Percentiles rank a stretch among this genome's conserved stretches.
phyloP scores from a whole-genome alignment of 768 basidiomycete genomes.

The Russula emetica region DNA sequence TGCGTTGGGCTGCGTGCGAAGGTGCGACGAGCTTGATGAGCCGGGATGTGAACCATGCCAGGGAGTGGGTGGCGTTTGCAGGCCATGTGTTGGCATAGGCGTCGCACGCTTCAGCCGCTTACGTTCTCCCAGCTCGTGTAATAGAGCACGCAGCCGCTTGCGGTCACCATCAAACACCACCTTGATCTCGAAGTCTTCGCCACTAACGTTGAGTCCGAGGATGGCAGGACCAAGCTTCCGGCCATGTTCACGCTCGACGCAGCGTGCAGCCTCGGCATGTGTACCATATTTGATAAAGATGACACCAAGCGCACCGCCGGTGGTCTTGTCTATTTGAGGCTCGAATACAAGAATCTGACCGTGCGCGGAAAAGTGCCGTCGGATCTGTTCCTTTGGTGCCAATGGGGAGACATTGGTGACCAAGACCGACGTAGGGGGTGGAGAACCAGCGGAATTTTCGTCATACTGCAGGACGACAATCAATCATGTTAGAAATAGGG shows the following conservation, averaged over 20 bases:
- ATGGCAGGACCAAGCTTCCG: slow-evolving; percentile 49
- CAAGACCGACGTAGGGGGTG: slow-evolving; percentile 71
- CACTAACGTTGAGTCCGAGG: slow-evolving; percentile 32
- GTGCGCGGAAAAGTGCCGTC: slow-evolving; percentile 57
- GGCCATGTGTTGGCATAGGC: slow-evolving; percentile 19
- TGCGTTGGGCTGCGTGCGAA: slow-evolving; percentile 18
- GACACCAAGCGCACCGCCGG: slow-evolving; percentile 81
- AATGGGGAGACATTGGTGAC: slow-evolving; percentile 68
- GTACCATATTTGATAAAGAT: slow-evolving; percentile 64
- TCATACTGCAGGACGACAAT: slow-evolving; percentile 55
- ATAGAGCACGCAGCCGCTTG: slow-evolving; percentile 53
- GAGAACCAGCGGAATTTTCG: slow-evolving; percentile 60
- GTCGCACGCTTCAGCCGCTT: slow-evolving; percentile 39
- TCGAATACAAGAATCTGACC: slow-evolving; percentile 67
- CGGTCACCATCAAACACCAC: slow-evolving; percentile 82
- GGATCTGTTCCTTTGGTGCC: slow-evolving; percentile 60
- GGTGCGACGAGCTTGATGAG: slow-evolving; percentile 22
- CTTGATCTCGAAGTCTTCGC: slow-evolving; percentile 57
- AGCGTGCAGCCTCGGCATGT: slow-evolving; percentile 64
- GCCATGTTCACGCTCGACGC: slow-evolving; percentile 64
- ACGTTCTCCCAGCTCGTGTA: slow-evolving; percentile 57
- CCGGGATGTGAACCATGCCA: slow-evolving; percentile 34
- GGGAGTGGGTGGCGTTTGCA: slow-evolving; percentile 11
- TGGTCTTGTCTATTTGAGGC: slow-evolving; percentile 70
- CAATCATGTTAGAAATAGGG: slow-evolving; percentile 5